Evolutionary conservation across 345 rosid genomes (phyloP), one percentile per base, ranked within the genome.

Genomic region (Durio zibethinus): DNA sequence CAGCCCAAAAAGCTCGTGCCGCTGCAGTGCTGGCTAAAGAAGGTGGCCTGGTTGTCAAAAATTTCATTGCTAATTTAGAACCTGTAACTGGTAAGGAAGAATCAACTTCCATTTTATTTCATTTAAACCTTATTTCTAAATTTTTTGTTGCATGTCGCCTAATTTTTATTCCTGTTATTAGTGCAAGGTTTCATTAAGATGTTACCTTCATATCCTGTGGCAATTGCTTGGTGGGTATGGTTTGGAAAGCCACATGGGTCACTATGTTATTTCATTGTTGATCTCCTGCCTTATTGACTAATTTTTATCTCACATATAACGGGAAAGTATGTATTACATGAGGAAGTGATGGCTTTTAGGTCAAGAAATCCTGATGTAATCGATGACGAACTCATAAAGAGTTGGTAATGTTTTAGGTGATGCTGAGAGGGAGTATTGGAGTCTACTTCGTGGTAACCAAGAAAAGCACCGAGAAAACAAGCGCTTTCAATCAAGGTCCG

Each of bases 1-100:
- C 85, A 81, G 90, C 94, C 50, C 98, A 92, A 81, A 96, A 92
- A 73, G 98, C 98, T 69, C 95, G 99, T 43, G 97, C 97, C 62
- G 98, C 95, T 59, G 98, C 98, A 45, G 98, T 90, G 63, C 84
- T 96, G 75, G 87, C 98, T 57, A 79, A 90, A 80, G 97, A 92
- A 86, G 97, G 88, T 33, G 99, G 98, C 42, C 76, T 96, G 57
- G 16, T 78, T 0, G 95, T 93, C 85, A 96, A 96, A 86, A 93
- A 92, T 78, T 92, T 82, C 66, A 62, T 92, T 54, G 95, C 89
- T 61, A 80, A 82, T 35, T 82, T 96, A 71, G 99, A 96, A 84
- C 98, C 99, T n/a, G 84, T 93, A 54, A 84, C 93, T 10, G 99
- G 99, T 96, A 81, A 12, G 88, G 53, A 36, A 10, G 59, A 45